Evolutionary conservation across 768 basidiomycete genomes (phyloP).

Genomic region (Krasilnikovozyma curviuscula): DNA sequence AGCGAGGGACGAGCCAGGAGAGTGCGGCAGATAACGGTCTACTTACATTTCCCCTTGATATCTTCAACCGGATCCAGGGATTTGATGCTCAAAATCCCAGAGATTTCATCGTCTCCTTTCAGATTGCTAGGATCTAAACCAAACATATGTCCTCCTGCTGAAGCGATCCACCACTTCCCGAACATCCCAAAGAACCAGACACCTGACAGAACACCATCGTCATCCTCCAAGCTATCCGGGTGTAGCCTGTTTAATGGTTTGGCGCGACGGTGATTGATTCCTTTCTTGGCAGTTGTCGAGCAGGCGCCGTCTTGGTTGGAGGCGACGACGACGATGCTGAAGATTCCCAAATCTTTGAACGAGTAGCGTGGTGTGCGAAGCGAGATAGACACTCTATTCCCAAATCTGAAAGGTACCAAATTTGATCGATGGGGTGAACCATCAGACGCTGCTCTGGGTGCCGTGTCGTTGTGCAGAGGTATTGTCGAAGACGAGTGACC

Average conservation of each 20-base stretch:
- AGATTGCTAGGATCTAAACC: not conserved
- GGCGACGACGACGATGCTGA: conserved; percentile 62
- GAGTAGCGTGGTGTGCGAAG: conserved; percentile 78
- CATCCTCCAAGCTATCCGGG: not conserved
- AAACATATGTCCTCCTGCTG: not conserved
- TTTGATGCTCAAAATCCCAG: conserved; percentile 59
- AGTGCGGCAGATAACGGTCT: too few species aligned
- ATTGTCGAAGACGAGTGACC: not conserved
- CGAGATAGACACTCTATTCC: conserved; percentile 77
- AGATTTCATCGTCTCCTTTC: conserved; percentile 49
- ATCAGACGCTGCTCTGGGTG: conserved; percentile 3
- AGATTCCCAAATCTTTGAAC: conserved; percentile 68
- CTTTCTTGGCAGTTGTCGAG: not conserved
- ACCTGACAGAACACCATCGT: conserved; percentile 28
- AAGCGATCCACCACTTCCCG: conserved; percentile 82
- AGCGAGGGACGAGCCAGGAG: not conserved
- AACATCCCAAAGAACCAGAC: conserved; percentile 82
- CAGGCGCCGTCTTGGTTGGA: conserved; percentile 33
- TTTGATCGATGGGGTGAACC: conserved; percentile 13
- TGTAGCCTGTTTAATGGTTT: not conserved
- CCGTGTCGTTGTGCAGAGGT: too few species aligned
- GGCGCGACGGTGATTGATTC: not conserved
- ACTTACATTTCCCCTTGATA: not conserved
- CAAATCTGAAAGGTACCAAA: conserved; percentile 40
- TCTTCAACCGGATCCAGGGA: conserved; percentile 32